Conservation (phyloP, 2,329 filamentous ascomycete genomes). For the Aspergillus sp. region DNA sequence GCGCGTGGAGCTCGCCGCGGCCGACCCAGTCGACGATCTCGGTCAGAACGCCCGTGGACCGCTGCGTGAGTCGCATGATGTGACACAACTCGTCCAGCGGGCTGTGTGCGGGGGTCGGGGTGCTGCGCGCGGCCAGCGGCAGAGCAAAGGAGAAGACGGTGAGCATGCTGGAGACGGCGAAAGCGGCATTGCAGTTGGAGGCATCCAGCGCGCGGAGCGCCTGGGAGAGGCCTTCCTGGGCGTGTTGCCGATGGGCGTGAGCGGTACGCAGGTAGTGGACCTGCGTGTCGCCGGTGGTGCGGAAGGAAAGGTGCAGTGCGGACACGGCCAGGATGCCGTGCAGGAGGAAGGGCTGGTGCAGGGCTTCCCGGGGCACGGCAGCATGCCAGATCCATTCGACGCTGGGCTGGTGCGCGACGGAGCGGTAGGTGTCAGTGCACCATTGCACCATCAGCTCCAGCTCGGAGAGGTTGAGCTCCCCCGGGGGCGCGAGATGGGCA, state of each 20-base stretch:
- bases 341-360: slow-evolving; percentile 29
- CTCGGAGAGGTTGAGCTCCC: slow-evolving; percentile 26
- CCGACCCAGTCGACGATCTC: slow-evolving; percentile 23
- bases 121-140: slow-evolving; percentile 13
- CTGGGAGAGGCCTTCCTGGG: slow-evolving; percentile 24
- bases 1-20: slow-evolving; percentile 23
- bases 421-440: slow-evolving; percentile 33
- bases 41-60: slow-evolving; percentile 27
- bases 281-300: slow-evolving; percentile 13
- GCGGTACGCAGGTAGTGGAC: slow-evolving; percentile 28
- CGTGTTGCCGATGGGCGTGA: slow-evolving; percentile 26
- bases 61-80: slow-evolving; percentile 29
- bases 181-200: slow-evolving; percentile 35
- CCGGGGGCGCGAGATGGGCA: neutral
- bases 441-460: slow-evolving; percentile 37
- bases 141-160: slow-evolving; percentile 36
- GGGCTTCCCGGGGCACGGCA: slow-evolving; percentile 29
- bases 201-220: slow-evolving; percentile 18
- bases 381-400: slow-evolving; percentile 32
- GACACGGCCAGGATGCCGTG: slow-evolving; percentile 37
- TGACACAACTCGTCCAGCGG: slow-evolving; percentile 31
- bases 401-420: slow-evolving; percentile 24
- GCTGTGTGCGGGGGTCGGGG: slow-evolving; percentile 6
- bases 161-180: slow-evolving; percentile 34
- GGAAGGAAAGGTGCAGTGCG: slow-evolving; percentile 30